A percentile compares a stretch with the other conserved stretches of the same genome.
These are phyloP conservation scores for Stachybotrys elegans DNA, from an alignment of 2,329 filamentous ascomycete species.

Conservation along the genomic window DNA sequence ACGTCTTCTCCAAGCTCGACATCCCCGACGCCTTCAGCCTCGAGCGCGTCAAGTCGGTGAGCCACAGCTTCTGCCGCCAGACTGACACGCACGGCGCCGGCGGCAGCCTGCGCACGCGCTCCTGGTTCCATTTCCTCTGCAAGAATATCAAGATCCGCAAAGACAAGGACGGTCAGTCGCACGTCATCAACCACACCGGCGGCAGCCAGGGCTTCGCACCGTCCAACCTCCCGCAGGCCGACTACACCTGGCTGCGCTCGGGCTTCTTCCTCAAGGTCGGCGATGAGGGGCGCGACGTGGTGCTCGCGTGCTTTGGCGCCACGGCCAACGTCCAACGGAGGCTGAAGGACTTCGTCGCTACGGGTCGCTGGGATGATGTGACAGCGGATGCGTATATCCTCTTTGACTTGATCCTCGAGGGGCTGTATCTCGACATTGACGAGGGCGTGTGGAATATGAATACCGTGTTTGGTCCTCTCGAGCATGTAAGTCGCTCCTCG, in stretches of 20 bases:
- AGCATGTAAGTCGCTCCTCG: conserved; percentile 14
- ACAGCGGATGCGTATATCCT: conserved; percentile 19
- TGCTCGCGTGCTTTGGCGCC: conserved; percentile 20
- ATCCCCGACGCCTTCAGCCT: conserved; percentile 24
- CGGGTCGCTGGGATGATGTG: conserved; percentile 18
- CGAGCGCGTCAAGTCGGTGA: conserved; percentile 23
- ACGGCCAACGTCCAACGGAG: conserved; percentile 14
- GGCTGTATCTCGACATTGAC: conserved; percentile 20
- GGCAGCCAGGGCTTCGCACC: conserved; percentile 16
- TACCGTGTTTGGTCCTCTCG: conserved; percentile 20
- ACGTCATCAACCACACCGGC: conserved; percentile 17
- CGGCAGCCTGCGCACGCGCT: too few relatives aligned
- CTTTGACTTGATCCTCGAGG: conserved; percentile 23
- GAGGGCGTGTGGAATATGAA: conserved; percentile 24
- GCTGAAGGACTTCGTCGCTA: conserved; percentile 16
- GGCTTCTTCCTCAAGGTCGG: conserved; percentile 20
- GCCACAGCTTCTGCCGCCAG: conserved; percentile 26
- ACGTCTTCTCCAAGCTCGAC: conserved; percentile 22
- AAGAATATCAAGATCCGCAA: conserved; percentile 23
- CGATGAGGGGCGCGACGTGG: conserved; percentile 10
- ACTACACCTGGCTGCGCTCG: conserved; percentile 20
- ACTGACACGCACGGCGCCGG: conserved; percentile 17
- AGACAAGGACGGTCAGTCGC: conserved; percentile 10
- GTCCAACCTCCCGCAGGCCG: conserved; percentile 19
- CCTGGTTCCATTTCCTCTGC: conserved; percentile 30